Evolutionary conservation across 2,329 filamentous ascomycete genomes (phyloP).

Genomic region (Byssothecium circinans): DNA sequence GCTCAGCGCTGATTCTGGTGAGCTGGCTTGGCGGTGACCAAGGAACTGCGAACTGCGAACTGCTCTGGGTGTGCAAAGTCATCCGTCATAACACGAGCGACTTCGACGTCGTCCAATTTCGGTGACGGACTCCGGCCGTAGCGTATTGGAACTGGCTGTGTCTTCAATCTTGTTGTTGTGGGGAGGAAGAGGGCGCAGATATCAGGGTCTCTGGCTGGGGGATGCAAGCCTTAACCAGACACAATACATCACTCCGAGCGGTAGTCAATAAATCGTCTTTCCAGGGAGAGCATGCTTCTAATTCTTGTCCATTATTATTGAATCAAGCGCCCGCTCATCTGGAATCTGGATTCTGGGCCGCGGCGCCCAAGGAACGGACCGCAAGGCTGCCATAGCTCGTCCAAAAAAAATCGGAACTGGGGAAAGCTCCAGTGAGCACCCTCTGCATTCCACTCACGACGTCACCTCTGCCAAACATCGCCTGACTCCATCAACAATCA

Average conservation of each 20-base stretch:
- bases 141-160: neutral
- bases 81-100: neutral
- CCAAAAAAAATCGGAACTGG: conserved; percentile 23
- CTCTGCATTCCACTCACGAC: neutral
- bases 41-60: too few species aligned
- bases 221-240: too few species aligned
- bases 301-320: neutral
- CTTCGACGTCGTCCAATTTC: neutral
- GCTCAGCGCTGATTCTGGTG: conserved; percentile 21
- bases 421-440: conserved; percentile 13
- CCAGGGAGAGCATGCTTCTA: too few species aligned
- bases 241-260: too few species aligned
- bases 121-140: neutral
- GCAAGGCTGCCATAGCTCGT: conserved; percentile 19
- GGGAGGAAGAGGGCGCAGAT: neutral
- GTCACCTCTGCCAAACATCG: neutral
- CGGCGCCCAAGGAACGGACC: conserved; percentile 20
- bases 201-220: neutral
- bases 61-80: too few species aligned
- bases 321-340: neutral
- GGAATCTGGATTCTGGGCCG: conserved; percentile 4
- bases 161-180: neutral
- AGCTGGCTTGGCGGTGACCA: conserved; percentile 21
- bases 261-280: too few species aligned
- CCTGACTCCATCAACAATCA: neutral